phyloP scores from a whole-genome alignment of 768 basidiomycete genomes.

The Pulveroboletus sp. region DNA sequence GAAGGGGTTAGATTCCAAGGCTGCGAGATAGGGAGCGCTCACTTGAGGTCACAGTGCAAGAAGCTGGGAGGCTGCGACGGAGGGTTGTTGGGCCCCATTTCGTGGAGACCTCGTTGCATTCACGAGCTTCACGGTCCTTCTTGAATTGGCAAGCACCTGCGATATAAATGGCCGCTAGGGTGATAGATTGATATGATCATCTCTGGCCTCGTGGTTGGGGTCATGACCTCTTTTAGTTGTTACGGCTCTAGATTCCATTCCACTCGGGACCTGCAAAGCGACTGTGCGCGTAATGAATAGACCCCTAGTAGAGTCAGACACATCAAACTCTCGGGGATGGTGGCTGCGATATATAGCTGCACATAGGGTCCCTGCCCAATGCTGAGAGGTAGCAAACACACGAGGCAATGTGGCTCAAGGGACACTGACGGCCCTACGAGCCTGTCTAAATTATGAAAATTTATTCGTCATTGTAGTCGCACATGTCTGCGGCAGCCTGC shows the following conservation, averaged over 20 bases:
- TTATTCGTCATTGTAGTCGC: neutral
- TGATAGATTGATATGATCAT: constrained; percentile 21
- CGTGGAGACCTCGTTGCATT: constrained; percentile 21
- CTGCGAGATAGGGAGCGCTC: neutral
- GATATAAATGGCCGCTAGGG: constrained; percentile 6
- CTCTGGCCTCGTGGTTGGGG: constrained; percentile 1
- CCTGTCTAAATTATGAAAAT: neutral
- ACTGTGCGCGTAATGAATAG: neutral
- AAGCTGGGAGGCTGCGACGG: constrained; percentile 1
- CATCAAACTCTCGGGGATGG: too few species aligned
- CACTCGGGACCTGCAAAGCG: neutral
- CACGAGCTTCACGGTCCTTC: constrained; percentile 15
- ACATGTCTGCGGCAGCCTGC: neutral
- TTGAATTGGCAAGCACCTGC: constrained; percentile 19
- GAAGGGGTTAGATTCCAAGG: neutral
- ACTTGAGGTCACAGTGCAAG: constrained; percentile 3
- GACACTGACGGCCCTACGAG: too few species aligned
- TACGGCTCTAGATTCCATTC: neutral
- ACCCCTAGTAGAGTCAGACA: too few species aligned
- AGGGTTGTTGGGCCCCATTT: constrained; percentile 11
- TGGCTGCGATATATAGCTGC: too few species aligned
- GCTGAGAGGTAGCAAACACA: too few species aligned
- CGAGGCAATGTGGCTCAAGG: too few species aligned
- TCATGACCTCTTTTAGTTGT: constrained; percentile 5
- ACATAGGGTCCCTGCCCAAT: too few species aligned